Conservation (phyloP, 208 protist species). For the Trypanosoma mega region DNA sequence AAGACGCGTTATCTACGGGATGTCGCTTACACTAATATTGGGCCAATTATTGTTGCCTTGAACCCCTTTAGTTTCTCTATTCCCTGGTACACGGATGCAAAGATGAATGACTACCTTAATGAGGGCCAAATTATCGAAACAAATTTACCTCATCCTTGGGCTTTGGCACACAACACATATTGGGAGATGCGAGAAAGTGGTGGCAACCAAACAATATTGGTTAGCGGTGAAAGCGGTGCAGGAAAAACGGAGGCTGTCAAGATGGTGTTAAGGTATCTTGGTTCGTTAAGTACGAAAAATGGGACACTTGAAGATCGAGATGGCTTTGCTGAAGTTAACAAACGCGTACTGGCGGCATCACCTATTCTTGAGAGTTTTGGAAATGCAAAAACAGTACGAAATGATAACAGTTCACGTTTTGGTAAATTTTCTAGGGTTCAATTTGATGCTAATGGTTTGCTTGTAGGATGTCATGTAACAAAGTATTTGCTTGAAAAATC, state of each 20-base stretch:
- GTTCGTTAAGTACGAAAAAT: constrained; percentile 22
- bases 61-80: constrained; percentile 60
- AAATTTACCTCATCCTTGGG: constrained; percentile 44
- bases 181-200: constrained; percentile 30
- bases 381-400: constrained; percentile 88
- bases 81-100: constrained; percentile 36
- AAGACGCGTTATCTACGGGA: constrained; percentile 31
- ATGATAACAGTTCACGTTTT: constrained; percentile 90
- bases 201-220: constrained; percentile 38
- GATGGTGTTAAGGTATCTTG: constrained; percentile 40
- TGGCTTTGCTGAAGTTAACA: constrained; percentile 18
- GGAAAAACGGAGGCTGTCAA: constrained; percentile 42
- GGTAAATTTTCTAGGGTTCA: constrained; percentile 79
- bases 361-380: constrained; percentile 91
- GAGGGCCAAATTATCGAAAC: constrained; percentile 34
- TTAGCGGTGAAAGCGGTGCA: constrained; percentile 48
- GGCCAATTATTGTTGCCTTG: constrained; percentile 38
- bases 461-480: constrained; percentile 44
- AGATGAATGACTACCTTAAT: constrained; percentile 33
- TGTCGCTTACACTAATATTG: constrained; percentile 51
- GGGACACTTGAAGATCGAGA: constrained; percentile 25
- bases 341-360: constrained; percentile 44
- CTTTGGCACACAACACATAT: constrained; percentile 42
- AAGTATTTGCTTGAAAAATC: constrained; percentile 84
- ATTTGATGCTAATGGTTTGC: constrained; percentile 41